Conservation (phyloP, 2,329 filamentous ascomycete genomes). For the Ambrosiella cleistominuta region DNA sequence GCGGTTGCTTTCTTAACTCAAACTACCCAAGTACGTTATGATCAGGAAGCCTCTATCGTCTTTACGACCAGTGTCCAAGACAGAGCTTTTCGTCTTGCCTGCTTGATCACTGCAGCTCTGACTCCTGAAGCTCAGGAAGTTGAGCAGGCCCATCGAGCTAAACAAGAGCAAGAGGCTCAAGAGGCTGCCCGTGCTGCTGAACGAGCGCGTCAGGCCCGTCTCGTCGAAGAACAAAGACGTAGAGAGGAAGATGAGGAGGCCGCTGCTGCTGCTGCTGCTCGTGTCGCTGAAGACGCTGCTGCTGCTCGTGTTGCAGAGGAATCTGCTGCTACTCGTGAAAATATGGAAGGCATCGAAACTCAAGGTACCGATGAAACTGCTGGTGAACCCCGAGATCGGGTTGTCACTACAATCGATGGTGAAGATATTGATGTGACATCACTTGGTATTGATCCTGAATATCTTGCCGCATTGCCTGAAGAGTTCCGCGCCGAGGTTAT, state of each 20-base stretch:
- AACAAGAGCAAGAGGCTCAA: conserved; percentile 28
- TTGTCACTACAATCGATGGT: conserved; percentile 70
- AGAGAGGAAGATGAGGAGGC: conserved; percentile 17
- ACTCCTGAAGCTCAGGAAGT: conserved; percentile 72
- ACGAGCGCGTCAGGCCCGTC: conserved; percentile 39
- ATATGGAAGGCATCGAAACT: conserved; percentile 64
- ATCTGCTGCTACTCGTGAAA: not conserved
- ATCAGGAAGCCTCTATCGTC: conserved; percentile 75
- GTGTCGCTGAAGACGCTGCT: no score
- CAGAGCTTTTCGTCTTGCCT: conserved; percentile 43
- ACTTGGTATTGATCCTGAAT: conserved; percentile 84
- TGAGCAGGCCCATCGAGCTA: conserved; percentile 38
- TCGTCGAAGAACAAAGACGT: conserved; percentile 18
- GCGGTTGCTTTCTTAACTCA: conserved; percentile 59
- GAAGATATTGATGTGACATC: conserved; percentile 85
- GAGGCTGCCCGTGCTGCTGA: conserved; percentile 1
- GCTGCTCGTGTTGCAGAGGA: not conserved
- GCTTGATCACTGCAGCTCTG: conserved; percentile 54
- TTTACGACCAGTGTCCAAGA: conserved; percentile 48
- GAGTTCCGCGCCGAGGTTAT: conserved; percentile 94
- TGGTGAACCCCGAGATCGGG: conserved; percentile 25
- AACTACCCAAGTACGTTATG: conserved; percentile 61
- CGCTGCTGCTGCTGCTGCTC: conserved; percentile 35
- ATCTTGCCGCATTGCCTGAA: conserved; percentile 91
- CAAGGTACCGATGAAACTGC: conserved; percentile 22